phyloP scores from a whole-genome alignment of 495 filamentous ascomycete genomes.

The Penicillium psychrofluorescens region DNA sequence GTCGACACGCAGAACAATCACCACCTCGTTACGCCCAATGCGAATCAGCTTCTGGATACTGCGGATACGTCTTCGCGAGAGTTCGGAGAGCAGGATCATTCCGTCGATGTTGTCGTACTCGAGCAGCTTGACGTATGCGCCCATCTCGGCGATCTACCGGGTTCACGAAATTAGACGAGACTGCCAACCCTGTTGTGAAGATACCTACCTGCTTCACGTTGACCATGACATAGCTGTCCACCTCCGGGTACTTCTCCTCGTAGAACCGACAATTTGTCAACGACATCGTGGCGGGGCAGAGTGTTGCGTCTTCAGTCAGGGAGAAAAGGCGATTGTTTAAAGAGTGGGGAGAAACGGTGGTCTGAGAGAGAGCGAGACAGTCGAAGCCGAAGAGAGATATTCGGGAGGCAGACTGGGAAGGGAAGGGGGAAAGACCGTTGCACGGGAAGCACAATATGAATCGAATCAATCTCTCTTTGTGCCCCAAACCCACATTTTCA shows the following conservation, averaged over 20 bases:
- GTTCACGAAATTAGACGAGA: slow-evolving; percentile 4
- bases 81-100: slow-evolving; percentile 96
- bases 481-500: slow-evolving; percentile 40
- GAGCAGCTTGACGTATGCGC: slow-evolving; percentile 96
- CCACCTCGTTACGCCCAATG: slow-evolving; percentile 95
- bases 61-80: slow-evolving; percentile 92
- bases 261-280: slow-evolving; percentile 98
- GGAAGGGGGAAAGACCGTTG: too few species aligned
- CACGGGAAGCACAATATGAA: slow-evolving; percentile 7
- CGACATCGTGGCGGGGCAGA: slow-evolving; percentile 68
- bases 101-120: slow-evolving; percentile 99
- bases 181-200: background rate
- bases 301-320: slow-evolving; percentile 34
- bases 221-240: slow-evolving; percentile 99
- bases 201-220: slow-evolving; percentile 78
- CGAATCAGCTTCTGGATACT: slow-evolving; percentile 98
- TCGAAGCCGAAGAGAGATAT: too few species aligned
- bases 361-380: too few species aligned
- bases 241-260: slow-evolving; percentile 96
- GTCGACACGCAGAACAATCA: slow-evolving; percentile 95
- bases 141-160: slow-evolving; percentile 93
- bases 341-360: too few species aligned
- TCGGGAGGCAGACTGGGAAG: too few species aligned
- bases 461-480: slow-evolving; percentile 37
- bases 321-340: background rate